Conservation (phyloP, 805 yeast species). For the Starmerella vitae region DNA sequence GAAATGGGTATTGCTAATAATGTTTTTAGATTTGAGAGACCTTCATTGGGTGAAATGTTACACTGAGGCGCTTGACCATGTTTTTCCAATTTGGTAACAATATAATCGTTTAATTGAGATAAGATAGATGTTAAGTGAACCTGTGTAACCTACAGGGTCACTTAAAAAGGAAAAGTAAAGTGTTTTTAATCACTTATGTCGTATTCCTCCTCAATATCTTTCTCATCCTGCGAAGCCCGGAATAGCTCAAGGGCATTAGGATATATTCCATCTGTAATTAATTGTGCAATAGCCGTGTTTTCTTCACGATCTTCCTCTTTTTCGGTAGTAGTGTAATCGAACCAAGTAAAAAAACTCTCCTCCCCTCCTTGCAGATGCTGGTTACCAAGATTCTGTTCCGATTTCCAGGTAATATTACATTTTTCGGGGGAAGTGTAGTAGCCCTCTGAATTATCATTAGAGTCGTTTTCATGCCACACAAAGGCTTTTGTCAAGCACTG, state of each 20-base stretch:
- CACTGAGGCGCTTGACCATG: too few relatives aligned
- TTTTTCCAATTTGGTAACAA: too few relatives aligned
- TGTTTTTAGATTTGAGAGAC: too few relatives aligned
- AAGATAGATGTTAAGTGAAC: too few relatives aligned
- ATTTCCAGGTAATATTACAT: slow-evolving; percentile 57
- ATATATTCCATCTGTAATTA: slow-evolving; percentile 64
- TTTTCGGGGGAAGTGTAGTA: slow-evolving; percentile 32
- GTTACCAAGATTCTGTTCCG: slow-evolving; percentile 42
- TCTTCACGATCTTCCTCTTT: slow-evolving; percentile 47
- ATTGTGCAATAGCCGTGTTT: slow-evolving; percentile 64
- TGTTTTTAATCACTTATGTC: slow-evolving; percentile 16
- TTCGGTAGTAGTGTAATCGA: slow-evolving; percentile 66
- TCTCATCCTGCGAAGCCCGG: slow-evolving; percentile 12
- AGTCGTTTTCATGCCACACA: slow-evolving; percentile 20
- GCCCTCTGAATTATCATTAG: slow-evolving; percentile 1
- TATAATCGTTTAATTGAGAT: too few relatives aligned
- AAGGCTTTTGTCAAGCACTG: slow-evolving; percentile 54
- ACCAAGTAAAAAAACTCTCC: slow-evolving; percentile 76
- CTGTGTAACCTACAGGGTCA: too few relatives aligned
- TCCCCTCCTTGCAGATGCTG: slow-evolving; percentile 35
- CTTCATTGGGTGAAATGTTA: too few relatives aligned
- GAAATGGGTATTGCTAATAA: too few relatives aligned
- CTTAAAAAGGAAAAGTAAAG: too few relatives aligned
- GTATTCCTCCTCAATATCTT: slow-evolving; percentile 19
- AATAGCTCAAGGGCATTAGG: slow-evolving; percentile 75